Evolutionary conservation across 2,329 filamentous ascomycete species (phyloP), one percentile per base, ranked within the genome.

Genomic region (Tolypocladium amazonense): DNA sequence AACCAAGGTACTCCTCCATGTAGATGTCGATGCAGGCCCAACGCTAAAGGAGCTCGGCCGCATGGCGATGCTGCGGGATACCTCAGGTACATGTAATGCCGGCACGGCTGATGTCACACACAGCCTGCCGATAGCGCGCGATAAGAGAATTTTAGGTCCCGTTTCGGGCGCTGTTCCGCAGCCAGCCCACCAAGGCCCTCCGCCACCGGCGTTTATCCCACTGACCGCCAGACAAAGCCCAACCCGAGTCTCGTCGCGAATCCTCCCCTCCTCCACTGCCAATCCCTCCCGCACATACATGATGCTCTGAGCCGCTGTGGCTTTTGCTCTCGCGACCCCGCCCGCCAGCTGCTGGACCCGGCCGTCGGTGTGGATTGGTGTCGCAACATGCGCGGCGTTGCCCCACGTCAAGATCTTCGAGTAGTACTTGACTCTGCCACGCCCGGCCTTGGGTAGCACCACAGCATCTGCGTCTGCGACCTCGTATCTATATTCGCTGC

Each of bases 401-500:
- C 60, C 60, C 63, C 62, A 61, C 64, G 60, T 56, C 62, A 55
- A 59, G 27, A 43, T 60, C 56, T 30, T 43, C 25, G 50, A 30
- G 59, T 15, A 35, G 50, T 35, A 37, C 27, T 56, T 38, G 41
- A 27, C 41, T 43, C 25, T 35, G 38, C 50, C 30, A 37, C 50
- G 30, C 30, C 50, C 50, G 50, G 50, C n/a, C 50, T 53, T 25
- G 50, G 50, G 50, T 37, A 37, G 50, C 30, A 54, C 50, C 20
- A 30, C 27, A 25, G 43, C 23, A 33, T n/a, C 27, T 33, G 47
- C 27, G 2, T 30, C 25, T 33, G 27, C 50, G 27, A 53, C 50
- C 50, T 53, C 50, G 27, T 20, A 33, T 37, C 25, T 20, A n/a
- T 9, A 18, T 53, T n/a, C 30, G 20, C n/a, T 35, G 30, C 30